Evolutionary conservation across 1,139 yeast species (phyloP).

Genomic region (Protomyces arabidopsidicola): DNA sequence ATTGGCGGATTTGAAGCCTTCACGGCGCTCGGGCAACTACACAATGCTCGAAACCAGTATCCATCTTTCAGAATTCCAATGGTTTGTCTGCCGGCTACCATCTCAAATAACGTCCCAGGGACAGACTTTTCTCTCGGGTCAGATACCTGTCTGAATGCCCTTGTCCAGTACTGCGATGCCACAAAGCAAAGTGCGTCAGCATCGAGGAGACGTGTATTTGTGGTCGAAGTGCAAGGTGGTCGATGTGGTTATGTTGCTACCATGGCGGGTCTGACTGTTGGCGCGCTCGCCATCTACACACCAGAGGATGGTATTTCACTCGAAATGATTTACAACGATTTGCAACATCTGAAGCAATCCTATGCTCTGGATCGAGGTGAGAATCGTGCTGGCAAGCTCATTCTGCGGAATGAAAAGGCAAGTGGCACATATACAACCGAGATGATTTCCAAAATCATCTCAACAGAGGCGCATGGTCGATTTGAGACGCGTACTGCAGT

Average conservation of each 20-base stretch:
- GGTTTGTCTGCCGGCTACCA: slow-evolving; percentile 90
- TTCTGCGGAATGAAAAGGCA: slow-evolving; percentile 81
- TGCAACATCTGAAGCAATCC: slow-evolving; percentile 61
- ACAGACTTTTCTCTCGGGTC: slow-evolving; percentile 91
- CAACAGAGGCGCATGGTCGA: slow-evolving; percentile 65
- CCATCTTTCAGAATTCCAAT: slow-evolving; percentile 92
- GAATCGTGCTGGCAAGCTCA: slow-evolving; percentile 76
- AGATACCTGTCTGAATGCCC: slow-evolving; percentile 87
- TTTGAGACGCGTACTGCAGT: slow-evolving; percentile 93
- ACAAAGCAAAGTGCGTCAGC: slow-evolving; percentile 94
- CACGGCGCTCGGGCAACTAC: slow-evolving; percentile 72
- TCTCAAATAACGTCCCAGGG: slow-evolving; percentile 97
- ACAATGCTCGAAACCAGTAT: slow-evolving; percentile 63
- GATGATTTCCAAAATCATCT: slow-evolving; percentile 73
- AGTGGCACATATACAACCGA: slow-evolving; percentile 76
- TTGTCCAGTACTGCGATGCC: slow-evolving; percentile 89
- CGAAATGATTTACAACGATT: slow-evolving; percentile 69
- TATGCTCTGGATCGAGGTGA: slow-evolving; percentile 75
- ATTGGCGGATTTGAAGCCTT: slow-evolving; percentile 97
- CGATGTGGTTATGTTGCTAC: slow-evolving; percentile 91
- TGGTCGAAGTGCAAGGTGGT: slow-evolving; percentile 97
- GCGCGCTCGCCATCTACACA: slow-evolving; percentile 87
- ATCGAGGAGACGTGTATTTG: slow-evolving; percentile 88
- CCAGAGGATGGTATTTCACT: slow-evolving; percentile 83
- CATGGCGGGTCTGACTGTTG: slow-evolving; percentile 79